These are phyloP conservation scores for Blumeria graminis DNA, from an alignment of 2,329 filamentous ascomycete genomes.

Conservation along the genomic window DNA sequence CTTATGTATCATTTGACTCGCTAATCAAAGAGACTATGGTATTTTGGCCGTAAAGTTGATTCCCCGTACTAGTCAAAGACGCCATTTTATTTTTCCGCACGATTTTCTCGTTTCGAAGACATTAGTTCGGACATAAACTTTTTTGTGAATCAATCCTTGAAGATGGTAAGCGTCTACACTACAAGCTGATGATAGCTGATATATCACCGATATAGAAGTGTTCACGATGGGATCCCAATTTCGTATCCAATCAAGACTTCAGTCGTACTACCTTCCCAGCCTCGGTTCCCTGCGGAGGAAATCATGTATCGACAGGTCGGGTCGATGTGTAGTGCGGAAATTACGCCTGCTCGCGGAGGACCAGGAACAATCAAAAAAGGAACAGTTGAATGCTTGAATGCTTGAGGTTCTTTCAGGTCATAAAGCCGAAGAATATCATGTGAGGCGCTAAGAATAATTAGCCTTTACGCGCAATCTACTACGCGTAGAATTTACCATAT, in stretches of 20 bases:
- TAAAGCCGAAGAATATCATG: conserved; percentile 87
- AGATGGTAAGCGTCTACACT: too few species aligned
- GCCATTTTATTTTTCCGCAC: too few species aligned
- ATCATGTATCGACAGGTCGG: conserved; percentile 78
- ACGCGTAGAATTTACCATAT: conserved; percentile 38
- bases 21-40: too few species aligned
- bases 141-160: too few species aligned
- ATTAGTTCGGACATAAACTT: too few species aligned
- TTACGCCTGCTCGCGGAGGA: conserved; percentile 58
- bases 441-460: conserved; percentile 36
- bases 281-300: conserved; percentile 70
- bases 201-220: too few species aligned
- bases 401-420: conserved; percentile 44
- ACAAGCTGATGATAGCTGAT: too few species aligned
- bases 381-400: conserved; percentile 51
- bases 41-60: too few species aligned
- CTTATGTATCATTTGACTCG: too few species aligned
- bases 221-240: conserved; percentile 24
- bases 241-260: conserved; percentile 91
- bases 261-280: conserved; percentile 79
- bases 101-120: too few species aligned
- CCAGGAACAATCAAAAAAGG: conserved; percentile 95
- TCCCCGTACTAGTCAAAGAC: too few species aligned
- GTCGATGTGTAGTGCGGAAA: conserved; percentile 68
- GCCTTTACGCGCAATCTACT: neutral